Conservation (phyloP, 179 eudicot genomes). For the Amaranthus tricolor region DNA sequence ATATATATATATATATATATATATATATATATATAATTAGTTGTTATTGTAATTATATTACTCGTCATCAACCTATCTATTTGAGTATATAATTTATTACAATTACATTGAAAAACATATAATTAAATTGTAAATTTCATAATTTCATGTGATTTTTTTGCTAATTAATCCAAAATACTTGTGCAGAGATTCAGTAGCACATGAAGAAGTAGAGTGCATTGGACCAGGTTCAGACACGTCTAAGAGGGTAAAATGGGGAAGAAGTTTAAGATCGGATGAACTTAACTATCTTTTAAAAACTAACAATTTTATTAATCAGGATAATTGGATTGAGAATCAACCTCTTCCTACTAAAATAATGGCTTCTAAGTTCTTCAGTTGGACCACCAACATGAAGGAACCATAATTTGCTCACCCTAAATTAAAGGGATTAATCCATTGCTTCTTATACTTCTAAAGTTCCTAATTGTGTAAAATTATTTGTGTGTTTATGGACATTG, state of each 20-base stretch:
- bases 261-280: constrained; percentile 12
- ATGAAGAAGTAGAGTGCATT: constrained; percentile 28
- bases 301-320: constrained; percentile 24
- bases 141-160: too few relatives aligned
- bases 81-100: too few relatives aligned
- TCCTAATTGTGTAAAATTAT: neutral
- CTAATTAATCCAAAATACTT: too few relatives aligned
- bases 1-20: too few relatives aligned
- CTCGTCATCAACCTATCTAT: too few relatives aligned
- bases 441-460: neutral
- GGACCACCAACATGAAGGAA: neutral
- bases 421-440: neutral
- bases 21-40: too few relatives aligned
- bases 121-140: too few relatives aligned
- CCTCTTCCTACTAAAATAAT: constrained; percentile 7
- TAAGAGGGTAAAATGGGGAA: constrained; percentile 30
- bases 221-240: constrained; percentile 29
- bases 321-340: constrained; percentile 23
- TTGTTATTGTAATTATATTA: too few relatives aligned
- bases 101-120: too few relatives aligned
- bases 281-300: constrained; percentile 16
- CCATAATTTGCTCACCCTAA: neutral
- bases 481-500: too few relatives aligned
- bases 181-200: constrained; percentile 15
- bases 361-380: neutral